Base-by-base conservation (phyloP, 2,329 filamentous ascomycete species). In the Rachicladosporium sp. region DNA sequence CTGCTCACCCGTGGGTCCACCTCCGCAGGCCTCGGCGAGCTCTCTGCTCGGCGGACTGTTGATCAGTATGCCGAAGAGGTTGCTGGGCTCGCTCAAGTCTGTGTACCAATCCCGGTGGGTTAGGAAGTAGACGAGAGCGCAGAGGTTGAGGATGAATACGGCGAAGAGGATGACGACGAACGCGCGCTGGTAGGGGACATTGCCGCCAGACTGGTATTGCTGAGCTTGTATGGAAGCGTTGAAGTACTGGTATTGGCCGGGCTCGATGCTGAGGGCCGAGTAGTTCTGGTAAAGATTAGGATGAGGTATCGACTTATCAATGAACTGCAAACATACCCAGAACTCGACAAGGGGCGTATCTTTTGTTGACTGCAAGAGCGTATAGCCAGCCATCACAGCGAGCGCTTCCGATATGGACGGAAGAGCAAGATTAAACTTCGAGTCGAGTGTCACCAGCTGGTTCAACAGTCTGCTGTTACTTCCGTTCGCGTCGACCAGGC, bases 11-110 rank as follows among this genome's bases (percentile, higher is more conserved):
- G 62, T 59, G 0, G 74, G 74, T 0, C 74, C 75, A 9, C 62
- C 67, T 1, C 73, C 75, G 50, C 74, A 77, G 5, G 64, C 68
- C 0, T 75, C 76, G 0, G 65, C 62, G n/a, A 79, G 48, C 3
- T 64, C 57, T 2, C 65, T 53, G 4, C 63, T 69, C 0, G 70
- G 68, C 0, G 74, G 74, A 19, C 67, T 73, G 52, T 86, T 86
- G 38, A 88, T 40, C 7, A 81, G 79, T 0, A 87, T 60, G 0
- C 76, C 67, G 50, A 88, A 87, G 2, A 87, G 62, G 54, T 87
- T 87, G 39, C 80, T 75, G 1, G 82, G 80, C 51, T 89, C 82
- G 0, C 78, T 82, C 53, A 82, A 86, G 61, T 89, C 84, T 1
- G 80, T 87, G 4, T 89, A 74, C 13, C 84, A 70, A 1, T 74